Conservation (phyloP, 208 protist genomes). For the Strigomonas culicis region DNA sequence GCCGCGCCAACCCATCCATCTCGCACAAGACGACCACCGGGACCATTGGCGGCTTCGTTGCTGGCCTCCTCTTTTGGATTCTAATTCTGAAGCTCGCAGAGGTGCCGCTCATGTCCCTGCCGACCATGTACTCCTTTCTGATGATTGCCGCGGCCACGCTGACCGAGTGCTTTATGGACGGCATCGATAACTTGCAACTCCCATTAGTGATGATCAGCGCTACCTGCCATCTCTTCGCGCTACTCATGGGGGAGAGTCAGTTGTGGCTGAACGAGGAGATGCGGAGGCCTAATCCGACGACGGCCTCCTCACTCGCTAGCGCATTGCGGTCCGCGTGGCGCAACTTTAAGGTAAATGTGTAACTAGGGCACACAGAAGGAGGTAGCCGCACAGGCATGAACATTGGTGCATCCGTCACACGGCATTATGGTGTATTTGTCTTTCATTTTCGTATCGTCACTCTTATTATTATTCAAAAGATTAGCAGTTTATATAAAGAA, state of each 20-base stretch:
- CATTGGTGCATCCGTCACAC: too few species aligned
- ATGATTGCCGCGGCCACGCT: constrained; percentile 72
- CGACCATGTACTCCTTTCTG: constrained; percentile 47
- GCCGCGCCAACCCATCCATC: constrained; percentile 74
- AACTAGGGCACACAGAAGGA: background rate
- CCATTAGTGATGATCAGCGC: constrained; percentile 78
- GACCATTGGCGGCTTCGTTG: constrained; percentile 65
- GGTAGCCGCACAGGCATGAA: background rate
- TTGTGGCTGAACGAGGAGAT: constrained; percentile 54
- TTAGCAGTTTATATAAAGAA: background rate
- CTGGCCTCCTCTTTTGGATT: constrained; percentile 66
- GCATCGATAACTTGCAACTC: constrained; percentile 88
- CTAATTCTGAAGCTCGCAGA: constrained; percentile 52
- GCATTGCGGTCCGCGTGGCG: constrained; percentile 38
- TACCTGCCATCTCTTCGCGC: constrained; percentile 56
- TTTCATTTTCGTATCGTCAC: background rate
- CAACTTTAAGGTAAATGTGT: background rate
- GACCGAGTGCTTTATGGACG: constrained; percentile 86
- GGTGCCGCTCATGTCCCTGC: constrained; percentile 33
- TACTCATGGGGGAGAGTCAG: constrained; percentile 35
- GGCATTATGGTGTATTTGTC: too few species aligned
- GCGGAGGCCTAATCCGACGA: constrained; percentile 40
- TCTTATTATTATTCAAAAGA: background rate
- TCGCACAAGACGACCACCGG: constrained; percentile 89
- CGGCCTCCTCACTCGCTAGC: constrained; percentile 32